phyloP scores from a whole-genome alignment of 208 protist genomes.

The Histomonas meleagridis region DNA sequence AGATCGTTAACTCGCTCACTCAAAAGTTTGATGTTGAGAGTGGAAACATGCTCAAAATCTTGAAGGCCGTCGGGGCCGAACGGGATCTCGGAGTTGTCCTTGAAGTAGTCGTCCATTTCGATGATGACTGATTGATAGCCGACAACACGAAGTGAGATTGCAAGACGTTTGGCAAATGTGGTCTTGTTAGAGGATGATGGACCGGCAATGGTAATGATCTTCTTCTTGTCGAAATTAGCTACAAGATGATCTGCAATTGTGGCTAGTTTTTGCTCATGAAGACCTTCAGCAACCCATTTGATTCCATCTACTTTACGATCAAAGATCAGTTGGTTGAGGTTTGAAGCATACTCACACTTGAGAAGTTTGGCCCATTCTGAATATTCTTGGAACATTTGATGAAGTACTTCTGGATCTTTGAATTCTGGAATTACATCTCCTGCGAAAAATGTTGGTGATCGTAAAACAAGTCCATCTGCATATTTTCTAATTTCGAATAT shows the following conservation, averaged over 20 bases:
- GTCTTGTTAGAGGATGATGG: conserved; percentile 22
- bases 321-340: not conserved
- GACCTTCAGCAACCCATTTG: not conserved
- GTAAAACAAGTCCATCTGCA: not conserved
- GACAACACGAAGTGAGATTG: not conserved
- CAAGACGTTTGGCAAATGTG: conserved; percentile 7
- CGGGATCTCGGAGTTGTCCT: not conserved
- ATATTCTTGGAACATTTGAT: not conserved
- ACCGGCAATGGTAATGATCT: conserved; percentile 20
- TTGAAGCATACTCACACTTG: not conserved
- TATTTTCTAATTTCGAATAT: not conserved
- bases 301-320: not conserved
- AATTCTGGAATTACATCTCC: not conserved
- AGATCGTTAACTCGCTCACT: not conserved
- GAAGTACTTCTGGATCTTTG: not conserved
- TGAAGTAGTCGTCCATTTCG: conserved; percentile 24
- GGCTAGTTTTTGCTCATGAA: not conserved
- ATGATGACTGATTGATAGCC: not conserved
- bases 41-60: not conserved
- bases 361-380: not conserved
- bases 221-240: not conserved
- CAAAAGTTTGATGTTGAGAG: not conserved
- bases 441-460: not conserved
- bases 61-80: not conserved
- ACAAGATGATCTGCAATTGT: not conserved